Evolutionary conservation across 2,329 filamentous ascomycete species (phyloP), one percentile per base, ranked within the genome.

Genomic region (Diaporthe citri): DNA sequence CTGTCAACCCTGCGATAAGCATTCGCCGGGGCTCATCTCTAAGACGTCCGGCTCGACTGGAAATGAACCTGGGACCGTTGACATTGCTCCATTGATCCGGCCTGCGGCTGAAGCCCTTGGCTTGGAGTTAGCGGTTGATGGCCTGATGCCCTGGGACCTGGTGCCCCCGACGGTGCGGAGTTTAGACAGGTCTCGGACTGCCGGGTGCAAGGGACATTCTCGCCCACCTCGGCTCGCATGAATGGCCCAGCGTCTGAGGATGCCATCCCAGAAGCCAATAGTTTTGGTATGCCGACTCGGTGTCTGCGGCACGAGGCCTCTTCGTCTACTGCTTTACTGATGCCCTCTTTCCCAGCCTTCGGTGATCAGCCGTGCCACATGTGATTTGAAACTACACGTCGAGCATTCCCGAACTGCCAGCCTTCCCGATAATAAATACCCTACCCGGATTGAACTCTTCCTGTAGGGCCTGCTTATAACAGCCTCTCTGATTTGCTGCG

Each of bases 131-230:
- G 12, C 2, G 10, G 6, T 43, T 20, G 3, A 43, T 62, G 36
- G 36, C 10, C n/a, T 31, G 4, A 12, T 9, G 36, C 12, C 57
- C 36, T 39, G 57, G 59, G 13, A 25, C 15, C 8, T 28, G 59
- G n/a, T 25, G 22, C 22, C 56, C 17, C 31, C 28, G 43, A 34
- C 28, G 60, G 60, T 28, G 43, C 28, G 43, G 41, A 51, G 60
- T 66, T 66, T 48, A 51, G 60, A 51, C 60, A 9, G 41, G 43
- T 48, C 60, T 66, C 62, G 43, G 62, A 52, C 62, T 36, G 8
- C 62, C 12, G 28, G 62, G 43, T 25, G 46, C 17, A 17, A 25
- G 41, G 31, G 22, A 36, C 31, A 12, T 28, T 55, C 48, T 55
- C 64, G 46, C 31, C 31, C 7, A n/a, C 36, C 31, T 39, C 20